phyloP scores from a whole-genome alignment of 1,284 basidiomycete species.

The Naganishia sp. region DNA sequence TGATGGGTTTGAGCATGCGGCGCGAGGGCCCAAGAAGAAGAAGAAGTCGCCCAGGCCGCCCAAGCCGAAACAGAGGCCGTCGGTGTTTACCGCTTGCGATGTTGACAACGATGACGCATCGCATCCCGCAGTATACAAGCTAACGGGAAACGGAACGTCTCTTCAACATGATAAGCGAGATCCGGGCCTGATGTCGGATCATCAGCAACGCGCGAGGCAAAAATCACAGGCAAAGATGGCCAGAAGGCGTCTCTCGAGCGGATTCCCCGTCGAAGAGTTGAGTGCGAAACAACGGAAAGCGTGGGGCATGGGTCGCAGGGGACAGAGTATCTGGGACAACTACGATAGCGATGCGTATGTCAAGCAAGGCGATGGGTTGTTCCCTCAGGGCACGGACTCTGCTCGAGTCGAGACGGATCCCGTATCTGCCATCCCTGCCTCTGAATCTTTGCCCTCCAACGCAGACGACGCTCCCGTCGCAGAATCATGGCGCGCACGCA shows the following conservation, averaged over 20 bases:
- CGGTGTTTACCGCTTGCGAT: not conserved
- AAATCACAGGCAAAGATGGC: slow-evolving; percentile 27
- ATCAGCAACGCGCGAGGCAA: not conserved
- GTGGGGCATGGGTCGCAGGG: slow-evolving; percentile 13
- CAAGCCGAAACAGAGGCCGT: slow-evolving; percentile 22
- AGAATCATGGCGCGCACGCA: slow-evolving; percentile 29
- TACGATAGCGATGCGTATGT: slow-evolving; percentile 1
- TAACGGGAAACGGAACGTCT: too few relatives aligned
- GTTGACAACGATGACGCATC: not conserved
- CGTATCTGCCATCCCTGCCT: not conserved
- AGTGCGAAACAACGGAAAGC: slow-evolving; percentile 25
- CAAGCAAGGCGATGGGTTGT: not conserved
- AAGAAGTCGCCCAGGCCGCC: slow-evolving; percentile 3
- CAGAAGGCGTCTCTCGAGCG: slow-evolving; percentile 16
- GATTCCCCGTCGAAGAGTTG: not conserved
- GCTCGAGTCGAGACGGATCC: not conserved
- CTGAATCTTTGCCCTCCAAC: too few relatives aligned
- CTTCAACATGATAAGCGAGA: not conserved
- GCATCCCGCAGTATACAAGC: too few relatives aligned
- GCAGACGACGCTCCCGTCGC: slow-evolving; percentile 1
- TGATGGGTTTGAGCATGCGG: not conserved
- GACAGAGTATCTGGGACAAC: slow-evolving; percentile 20
- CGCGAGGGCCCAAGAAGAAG: slow-evolving; percentile 1
- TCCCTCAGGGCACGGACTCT: too few relatives aligned
- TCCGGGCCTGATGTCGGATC: not conserved